Base-by-base conservation (phyloP, 2,329 filamentous ascomycete species). In the Claviceps lovelessii region DNA sequence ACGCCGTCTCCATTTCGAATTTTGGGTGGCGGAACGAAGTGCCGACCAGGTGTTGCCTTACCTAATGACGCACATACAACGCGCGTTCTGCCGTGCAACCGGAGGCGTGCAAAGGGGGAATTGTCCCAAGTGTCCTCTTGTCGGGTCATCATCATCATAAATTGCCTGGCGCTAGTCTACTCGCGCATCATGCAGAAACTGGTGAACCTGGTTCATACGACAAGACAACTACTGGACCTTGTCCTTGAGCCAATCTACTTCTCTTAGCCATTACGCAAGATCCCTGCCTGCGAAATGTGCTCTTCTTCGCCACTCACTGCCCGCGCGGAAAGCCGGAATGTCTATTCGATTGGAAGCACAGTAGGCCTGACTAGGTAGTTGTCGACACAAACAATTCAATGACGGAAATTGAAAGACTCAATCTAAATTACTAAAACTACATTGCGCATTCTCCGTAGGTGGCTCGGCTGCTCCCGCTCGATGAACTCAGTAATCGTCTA, bases 41-140 rank as follows among this genome's bases (percentile, higher is more conserved):
- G 44, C 55, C 52, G 55, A 49, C 35, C 52, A 45, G 48, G 28
- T 10, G 49, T 41, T 54, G 56, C 56, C 56, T 57, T 57, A 55
- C 56, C 54, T 57, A 55, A 57, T 55, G 51, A 55, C 46, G 52
- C 49, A 51, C 49, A 41, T 51, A 23, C 19, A 51, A 29, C 37
- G 23, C 47, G 47, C 47, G 11, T 49, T 35, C 33, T 29, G 31
- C 49, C 23, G 47, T 23, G 47, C 47, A 49, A 33, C 47, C n/a
- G 37, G 48, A 41, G 28, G 47, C 37, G 37, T 11, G 37, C 49
- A 44, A 19, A 31, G 10, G 13, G 7, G 15, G 15, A 49, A 28
- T 15, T 28, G 33, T 28, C 19, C 31, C 5, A 5, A 33, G 31
- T 9, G 31, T 49, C 33, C 33, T 37, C 17, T 13, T 17, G 33